These are phyloP conservation scores for Trametes meyenii DNA, from an alignment of 768 basidiomycete species.

Conservation along the genomic window DNA sequence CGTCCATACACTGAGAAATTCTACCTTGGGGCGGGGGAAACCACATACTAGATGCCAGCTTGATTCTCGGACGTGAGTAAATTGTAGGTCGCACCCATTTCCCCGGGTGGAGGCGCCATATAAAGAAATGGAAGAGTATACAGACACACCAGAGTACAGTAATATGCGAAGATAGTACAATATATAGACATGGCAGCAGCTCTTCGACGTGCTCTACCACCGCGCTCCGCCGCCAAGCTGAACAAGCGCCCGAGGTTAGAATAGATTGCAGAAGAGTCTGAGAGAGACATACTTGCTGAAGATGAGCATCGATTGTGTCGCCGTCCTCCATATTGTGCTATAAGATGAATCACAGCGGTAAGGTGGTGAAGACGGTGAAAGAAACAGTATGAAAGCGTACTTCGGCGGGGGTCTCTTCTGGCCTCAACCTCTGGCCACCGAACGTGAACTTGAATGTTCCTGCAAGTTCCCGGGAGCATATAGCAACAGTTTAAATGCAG, in stretches of 20 bases:
- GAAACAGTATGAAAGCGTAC: constrained; percentile 38
- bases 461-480: constrained; percentile 27
- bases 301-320: constrained; percentile 61
- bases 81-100: too few relatives aligned
- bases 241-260: neutral
- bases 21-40: too few relatives aligned
- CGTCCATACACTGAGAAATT: too few relatives aligned
- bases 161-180: constrained; percentile 2
- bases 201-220: neutral
- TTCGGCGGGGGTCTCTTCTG: constrained; percentile 54
- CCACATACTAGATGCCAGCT: too few relatives aligned
- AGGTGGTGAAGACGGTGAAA: constrained; percentile 5
- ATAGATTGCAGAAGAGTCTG: neutral
- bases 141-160: constrained; percentile 15
- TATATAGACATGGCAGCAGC: constrained; percentile 4
- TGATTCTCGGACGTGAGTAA: too few relatives aligned
- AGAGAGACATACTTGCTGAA: constrained; percentile 54
- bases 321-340: constrained; percentile 64
- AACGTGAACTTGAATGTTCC: constrained; percentile 67
- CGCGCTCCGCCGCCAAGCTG: constrained; percentile 18
- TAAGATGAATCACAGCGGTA: neutral
- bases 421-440: constrained; percentile 52
- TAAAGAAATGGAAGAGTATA: constrained; percentile 6
- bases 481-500: neutral
- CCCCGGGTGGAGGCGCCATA: too few relatives aligned